Evolutionary conservation across 257 asterid species (phyloP), one percentile per base, ranked within the genome.

Genomic region (Solanum paucissectum): DNA sequence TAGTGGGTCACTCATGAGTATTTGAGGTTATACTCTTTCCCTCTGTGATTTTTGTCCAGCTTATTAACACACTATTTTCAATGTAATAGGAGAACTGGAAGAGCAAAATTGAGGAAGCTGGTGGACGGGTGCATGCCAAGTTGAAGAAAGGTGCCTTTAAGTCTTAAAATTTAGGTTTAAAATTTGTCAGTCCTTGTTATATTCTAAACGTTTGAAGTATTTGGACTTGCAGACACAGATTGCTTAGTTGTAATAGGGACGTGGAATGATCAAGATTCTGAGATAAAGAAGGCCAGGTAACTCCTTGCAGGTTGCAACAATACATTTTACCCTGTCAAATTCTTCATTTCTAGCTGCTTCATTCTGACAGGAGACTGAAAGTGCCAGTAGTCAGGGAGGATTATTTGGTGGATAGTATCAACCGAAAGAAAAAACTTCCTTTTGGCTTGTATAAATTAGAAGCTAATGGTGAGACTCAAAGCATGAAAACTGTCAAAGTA

Each of bases 271-370:
- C 84, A 87, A 89, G 92, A 92, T 90, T 89, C 97, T 42, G 99
- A 95, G 92, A 92, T 93, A 72, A 94, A 89, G 91, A 97, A 92
- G 92, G 99, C 99, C 44, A 97, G 98, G 99, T 95, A 94, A 33
- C 23, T 86, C 87, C 88, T 91, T 49, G 89, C 83, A 72, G 72
- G n/a, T 86, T 90, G 87, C 83, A 25, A 21, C 82, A 20, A 40
- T 86, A 75, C 83, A 52, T 49, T 79, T 44, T 46, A 9, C 66
- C 66, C 66, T 44, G 40, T 13, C 69, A 82, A 82, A 33, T 60
- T 62, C 75, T 75, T 87, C 32, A 88, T 82, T 83, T 68, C 27
- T 32, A 83, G 49, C 55, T 64, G 52, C 89, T 87, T 42, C 64
- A 55, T 87, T 88, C 86, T 83, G 89, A 86, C 93, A 97, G 98